Evolutionary conservation across 768 basidiomycete genomes (phyloP), one percentile per base, ranked within the genome.

Genomic region (Mycena vitilis): DNA sequence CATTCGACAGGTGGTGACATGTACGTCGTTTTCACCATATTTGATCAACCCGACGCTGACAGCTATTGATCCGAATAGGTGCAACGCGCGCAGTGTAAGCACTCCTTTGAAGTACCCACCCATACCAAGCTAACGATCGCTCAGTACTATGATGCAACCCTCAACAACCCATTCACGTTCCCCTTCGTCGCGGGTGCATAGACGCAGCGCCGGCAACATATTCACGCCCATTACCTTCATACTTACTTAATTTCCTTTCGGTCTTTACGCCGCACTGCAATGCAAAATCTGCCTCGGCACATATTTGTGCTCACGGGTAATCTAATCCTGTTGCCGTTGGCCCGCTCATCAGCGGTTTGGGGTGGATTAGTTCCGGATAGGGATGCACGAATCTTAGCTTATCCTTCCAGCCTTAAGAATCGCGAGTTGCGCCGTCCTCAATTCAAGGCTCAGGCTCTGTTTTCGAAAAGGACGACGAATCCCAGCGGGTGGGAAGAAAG

Each of bases 81-180:
- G 59, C 48, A 48, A 60, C 12, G 59, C 18, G 18, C 59, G 59
- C 30, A 60, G 23, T 7, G 59, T 60, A 13, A 49, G 59, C 15
- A 23, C 37, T 22, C 23, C 10, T 8, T 38, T 52, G 10, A 52
- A 10, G 5, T n/a, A 30, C 30, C 30, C 30, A 30, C 30, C 18
- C 18, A 34, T 36, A 0, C 16, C 40, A 5, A 25, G 30, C 48
- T 60, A 36, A 60, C 10, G 11, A 51, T 51, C 4, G 5, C 51
- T 4, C 20, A 60, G 59, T 60, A 60, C 48, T 48, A 47, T 22
- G 47, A 20, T 9, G 59, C 48, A n/a, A 60, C 34, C 12, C 59
- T 60, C 34, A 60, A 60, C 59, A 60, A 60, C 59, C 59, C 59
- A 11, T 60, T 60, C 48, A 15, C 59, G 0, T 15, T 59, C 45